Conservation (phyloP, 352 stramenopile species). For the Phytophthora aleatoria region DNA sequence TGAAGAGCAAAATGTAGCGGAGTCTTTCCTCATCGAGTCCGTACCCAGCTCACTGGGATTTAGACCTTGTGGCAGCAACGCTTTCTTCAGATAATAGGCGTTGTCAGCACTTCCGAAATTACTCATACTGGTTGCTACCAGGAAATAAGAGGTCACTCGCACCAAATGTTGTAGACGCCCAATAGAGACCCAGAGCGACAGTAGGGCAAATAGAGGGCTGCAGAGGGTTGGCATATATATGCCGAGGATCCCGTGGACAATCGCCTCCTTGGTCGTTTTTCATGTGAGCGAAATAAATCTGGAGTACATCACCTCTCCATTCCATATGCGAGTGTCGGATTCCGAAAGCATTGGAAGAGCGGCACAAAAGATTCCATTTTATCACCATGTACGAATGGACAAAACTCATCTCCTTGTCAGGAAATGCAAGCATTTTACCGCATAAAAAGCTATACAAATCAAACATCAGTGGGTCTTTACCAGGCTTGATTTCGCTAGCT, state of each 20-base stretch:
- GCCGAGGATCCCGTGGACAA: constrained; percentile 3
- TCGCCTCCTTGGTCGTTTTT: constrained; percentile 35
- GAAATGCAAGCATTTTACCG: not conserved
- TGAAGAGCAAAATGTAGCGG: too few relatives aligned
- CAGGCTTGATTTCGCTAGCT: not conserved
- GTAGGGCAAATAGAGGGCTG: constrained; percentile 3
- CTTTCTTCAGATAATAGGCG: too few relatives aligned
- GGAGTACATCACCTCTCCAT: constrained; percentile 30
- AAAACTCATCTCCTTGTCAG: constrained; percentile 18
- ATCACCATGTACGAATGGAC: constrained; percentile 15
- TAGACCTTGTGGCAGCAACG: too few relatives aligned
- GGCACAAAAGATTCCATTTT: constrained; percentile 23
- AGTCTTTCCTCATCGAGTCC: too few relatives aligned
- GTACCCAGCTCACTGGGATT: not conserved
- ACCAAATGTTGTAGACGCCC: not conserved
- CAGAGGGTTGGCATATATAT: constrained; percentile 7
- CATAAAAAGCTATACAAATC: constrained; percentile 3
- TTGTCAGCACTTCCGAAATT: not conserved
- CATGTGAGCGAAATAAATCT: constrained; percentile 42
- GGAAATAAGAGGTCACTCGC: not conserved
- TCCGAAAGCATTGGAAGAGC: constrained; percentile 10
- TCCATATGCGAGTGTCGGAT: constrained; percentile 27
- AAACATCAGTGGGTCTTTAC: constrained; percentile 10
- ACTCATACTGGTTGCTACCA: not conserved
- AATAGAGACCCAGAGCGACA: constrained; percentile 2